Percentiles rank a stretch among this genome's conserved stretches.
phyloP scores from a whole-genome alignment of 257 asterid species.

The Craterostigma plantagineum region DNA sequence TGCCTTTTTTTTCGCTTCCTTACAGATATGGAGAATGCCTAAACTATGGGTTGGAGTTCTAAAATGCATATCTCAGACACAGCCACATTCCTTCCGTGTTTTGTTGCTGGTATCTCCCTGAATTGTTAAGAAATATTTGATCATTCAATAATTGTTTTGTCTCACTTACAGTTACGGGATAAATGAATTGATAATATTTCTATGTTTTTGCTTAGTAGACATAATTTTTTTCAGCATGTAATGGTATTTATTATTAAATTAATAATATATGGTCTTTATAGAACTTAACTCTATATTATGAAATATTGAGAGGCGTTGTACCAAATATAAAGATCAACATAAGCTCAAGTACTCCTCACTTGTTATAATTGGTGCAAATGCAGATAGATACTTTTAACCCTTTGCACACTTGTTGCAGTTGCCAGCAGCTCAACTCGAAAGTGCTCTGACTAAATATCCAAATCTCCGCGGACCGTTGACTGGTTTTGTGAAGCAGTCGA shows the following conservation, averaged over 20 bases:
- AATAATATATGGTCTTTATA: too few relatives aligned
- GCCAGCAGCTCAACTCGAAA: conserved; percentile 87
- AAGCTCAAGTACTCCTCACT: not conserved
- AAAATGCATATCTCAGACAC: conserved; percentile 90
- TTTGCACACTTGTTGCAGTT: conserved; percentile 38
- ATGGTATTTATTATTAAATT: too few relatives aligned
- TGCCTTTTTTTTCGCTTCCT: conserved; percentile 16
- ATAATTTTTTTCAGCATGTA: too few relatives aligned
- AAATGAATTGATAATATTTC: too few relatives aligned
- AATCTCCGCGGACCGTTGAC: conserved; percentile 65
- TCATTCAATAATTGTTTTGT: too few relatives aligned
- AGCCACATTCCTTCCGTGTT: conserved; percentile 83
- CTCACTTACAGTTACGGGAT: too few relatives aligned
- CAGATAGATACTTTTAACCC: conserved; percentile 7
- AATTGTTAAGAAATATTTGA: too few relatives aligned
- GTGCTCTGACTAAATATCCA: conserved; percentile 70
- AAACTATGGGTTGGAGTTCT: conserved; percentile 87
- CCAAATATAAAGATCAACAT: too few relatives aligned
- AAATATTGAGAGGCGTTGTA: too few relatives aligned
- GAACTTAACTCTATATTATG: too few relatives aligned
- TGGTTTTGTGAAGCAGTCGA: conserved; percentile 47
- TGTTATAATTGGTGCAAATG: conserved; percentile 5
- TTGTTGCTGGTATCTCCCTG: conserved; percentile 89
- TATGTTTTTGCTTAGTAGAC: too few relatives aligned
- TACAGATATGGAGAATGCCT: conserved; percentile 90